Base-by-base conservation (phyloP, 495 filamentous ascomycete species). In the Aspergillus conjunctus region DNA sequence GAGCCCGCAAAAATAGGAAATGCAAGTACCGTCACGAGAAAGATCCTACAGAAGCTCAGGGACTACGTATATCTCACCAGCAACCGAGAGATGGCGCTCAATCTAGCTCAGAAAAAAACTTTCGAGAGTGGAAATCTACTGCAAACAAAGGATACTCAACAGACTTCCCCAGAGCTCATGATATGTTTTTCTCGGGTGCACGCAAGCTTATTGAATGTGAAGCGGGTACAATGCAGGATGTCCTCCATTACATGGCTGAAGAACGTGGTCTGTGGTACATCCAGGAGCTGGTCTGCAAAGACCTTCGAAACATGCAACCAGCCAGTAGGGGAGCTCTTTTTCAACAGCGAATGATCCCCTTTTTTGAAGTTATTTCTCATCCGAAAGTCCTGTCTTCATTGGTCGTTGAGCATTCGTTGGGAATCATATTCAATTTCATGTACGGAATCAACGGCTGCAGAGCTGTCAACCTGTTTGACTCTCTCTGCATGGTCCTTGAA, bases 391-490 rank as follows among this genome's bases (percentile, higher is more conserved):
- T 51, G 18, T 39, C 45, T 18, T 51, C 45, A 9, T 43, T 58
- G 11, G 45, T 58, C 11, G 45, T 12, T 20, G 56, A 58, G 15
- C 45, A 58, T 39, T 11, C 46, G 15, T 45, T 58, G 17, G 56
- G 56, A 15, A 34, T 10, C 20, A 58, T 58, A 39, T 58, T 48
- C 32, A 51, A 51, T 51, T 51, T 51, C 32, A 58, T 58, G 1
- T 51, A 51, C 6, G 56, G 56, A 9, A 22, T 51, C 9, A 34
- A 21, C 8, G 56, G 56, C 3, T 41, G 32, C 26, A 32, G 45
- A 18, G 56, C 45, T 17, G 20, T 21, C 7, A n/a, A 39, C 21
- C n/a, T 58, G 15, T 41, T 51, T 31, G 10, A 21, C 11, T 58
- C 46, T 14, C 22, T 51, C n/a, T 50, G 31, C 18, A 30, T 31